Conservation (phyloP, 2,329 filamentous ascomycete species). For the Ophiocordyceps sinensis region DNA sequence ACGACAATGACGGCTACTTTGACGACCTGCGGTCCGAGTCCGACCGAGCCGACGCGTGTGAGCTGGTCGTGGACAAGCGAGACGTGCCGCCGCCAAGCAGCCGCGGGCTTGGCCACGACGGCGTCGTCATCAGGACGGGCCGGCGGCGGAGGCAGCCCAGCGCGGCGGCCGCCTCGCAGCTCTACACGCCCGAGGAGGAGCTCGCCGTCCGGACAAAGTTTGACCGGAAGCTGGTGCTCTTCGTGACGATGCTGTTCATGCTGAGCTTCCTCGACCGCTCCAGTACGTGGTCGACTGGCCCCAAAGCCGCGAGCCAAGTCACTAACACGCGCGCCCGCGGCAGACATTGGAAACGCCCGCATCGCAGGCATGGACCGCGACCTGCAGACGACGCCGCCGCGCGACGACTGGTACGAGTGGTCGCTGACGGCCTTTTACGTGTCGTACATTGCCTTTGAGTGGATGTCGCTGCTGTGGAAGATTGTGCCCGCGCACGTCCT, state of each 20-base stretch:
- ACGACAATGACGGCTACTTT: constrained; percentile 5
- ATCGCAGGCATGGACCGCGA: constrained; percentile 51
- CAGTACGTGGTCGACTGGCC: constrained; percentile 38
- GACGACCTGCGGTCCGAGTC: constrained; percentile 8
- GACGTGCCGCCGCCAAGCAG: background rate
- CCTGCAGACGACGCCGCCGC: constrained; percentile 33
- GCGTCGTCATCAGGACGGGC: background rate
- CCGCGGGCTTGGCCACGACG: background rate
- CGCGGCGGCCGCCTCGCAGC: constrained; percentile 8
- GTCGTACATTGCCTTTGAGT: constrained; percentile 49
- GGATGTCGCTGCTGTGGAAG: constrained; percentile 49
- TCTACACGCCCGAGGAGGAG: constrained; percentile 56
- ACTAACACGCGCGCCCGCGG: too few species aligned
- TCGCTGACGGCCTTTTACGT: constrained; percentile 47
- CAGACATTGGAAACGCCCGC: constrained; percentile 48
- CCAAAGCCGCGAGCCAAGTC: background rate
- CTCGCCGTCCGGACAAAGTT: constrained; percentile 55
- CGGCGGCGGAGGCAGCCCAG: background rate
- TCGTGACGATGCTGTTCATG: constrained; percentile 72
- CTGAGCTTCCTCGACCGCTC: constrained; percentile 76
- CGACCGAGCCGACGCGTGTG: constrained; percentile 4
- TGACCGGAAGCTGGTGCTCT: constrained; percentile 62
- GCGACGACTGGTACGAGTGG: constrained; percentile 41
- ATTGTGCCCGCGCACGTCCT: constrained; percentile 46
- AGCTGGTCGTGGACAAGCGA: constrained; percentile 8